Base-by-base conservation (phyloP, 768 basidiomycete species). In the Leucosporidium creatinivorum region DNA sequence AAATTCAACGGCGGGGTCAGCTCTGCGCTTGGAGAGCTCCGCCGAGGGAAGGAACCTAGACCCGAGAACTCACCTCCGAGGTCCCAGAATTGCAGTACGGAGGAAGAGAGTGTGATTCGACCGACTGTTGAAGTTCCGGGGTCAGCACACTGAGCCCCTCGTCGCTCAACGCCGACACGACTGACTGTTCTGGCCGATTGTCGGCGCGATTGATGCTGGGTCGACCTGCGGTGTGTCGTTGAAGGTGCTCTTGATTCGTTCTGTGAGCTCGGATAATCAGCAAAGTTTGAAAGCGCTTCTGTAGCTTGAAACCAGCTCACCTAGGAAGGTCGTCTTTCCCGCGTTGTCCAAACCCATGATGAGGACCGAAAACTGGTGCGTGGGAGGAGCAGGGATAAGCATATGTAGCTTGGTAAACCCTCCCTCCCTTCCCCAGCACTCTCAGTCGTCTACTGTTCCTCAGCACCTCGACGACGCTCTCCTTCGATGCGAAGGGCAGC, bases 121-220 rank as follows among this genome's bases (percentile, higher is more conserved):
- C 94, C 96, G 78, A 89, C 94, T 96, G 74, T 21, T 2, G 25
- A 15, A 31, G 47, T 47, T 54, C 3, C 33, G 47, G 19, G 25
- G 18, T 23, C 26, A 39, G 33, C 33, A 21, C 15, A 13, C 10
- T 2, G 15, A 9, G 5, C 25, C 1, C 13, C 31, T 56, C 30
- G 18, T 57, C 31, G 9, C 19, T 12, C 25, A 21, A 19, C 30
- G 55, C n/a, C 52, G 39, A 39, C 28, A 7, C 18, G 57, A 15
- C 89, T 72, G 70, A 94, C 94, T 94, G 78, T 98, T 98, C 79
- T 98, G 94, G 0, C 96, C 96, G 4, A 99, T 89, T 0, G 96
- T 99, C 1, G 96, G 96, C 0, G 84, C 91, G 73, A 99, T 97
- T 80, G 92, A 96, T 73, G 91, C 88, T 0, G 93, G 87, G 48